A percentile compares a stretch with the other conserved stretches of the same genome.
These are phyloP conservation scores for Panaeolus cyanescens DNA, from an alignment of 768 basidiomycete genomes.

Conservation along the genomic window DNA sequence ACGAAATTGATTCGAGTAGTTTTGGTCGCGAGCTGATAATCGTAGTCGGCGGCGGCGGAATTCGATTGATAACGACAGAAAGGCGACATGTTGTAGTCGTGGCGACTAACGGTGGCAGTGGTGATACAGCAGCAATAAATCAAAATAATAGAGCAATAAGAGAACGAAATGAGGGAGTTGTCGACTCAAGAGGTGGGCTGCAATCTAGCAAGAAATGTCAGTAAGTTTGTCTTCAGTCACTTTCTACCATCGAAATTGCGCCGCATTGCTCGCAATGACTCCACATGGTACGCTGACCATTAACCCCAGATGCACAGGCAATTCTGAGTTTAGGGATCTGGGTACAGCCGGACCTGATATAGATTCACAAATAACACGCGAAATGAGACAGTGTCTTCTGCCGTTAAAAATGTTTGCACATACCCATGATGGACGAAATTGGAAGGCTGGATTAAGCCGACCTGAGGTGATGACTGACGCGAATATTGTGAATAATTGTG, in stretches of 20 bases:
- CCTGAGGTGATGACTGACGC: constrained; percentile 42
- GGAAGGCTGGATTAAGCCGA: constrained; percentile 72
- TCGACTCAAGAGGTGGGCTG: constrained; percentile 3
- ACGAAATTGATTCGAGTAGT: constrained; percentile 36
- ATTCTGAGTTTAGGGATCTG: constrained; percentile 85
- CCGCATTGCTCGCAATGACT: constrained; percentile 87
- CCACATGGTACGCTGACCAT: constrained; percentile 83
- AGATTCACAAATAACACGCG: constrained; percentile 6
- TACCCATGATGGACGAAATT: constrained; percentile 77
- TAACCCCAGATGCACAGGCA: constrained; percentile 69
- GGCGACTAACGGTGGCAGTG: background rate
- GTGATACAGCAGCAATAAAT: constrained; percentile 14
- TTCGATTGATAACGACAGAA: constrained; percentile 14
- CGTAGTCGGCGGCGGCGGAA: constrained; percentile 10
- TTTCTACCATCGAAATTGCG: constrained; percentile 86
- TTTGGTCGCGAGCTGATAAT: constrained; percentile 23
- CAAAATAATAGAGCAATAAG: constrained; percentile 9
- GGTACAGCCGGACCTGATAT: constrained; percentile 60
- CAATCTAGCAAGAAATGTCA: constrained; percentile 12
- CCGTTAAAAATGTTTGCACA: constrained; percentile 18
- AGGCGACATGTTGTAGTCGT: background rate
- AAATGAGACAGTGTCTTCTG: constrained; percentile 2
- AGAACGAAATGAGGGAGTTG: constrained; percentile 1
- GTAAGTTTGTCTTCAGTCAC: constrained; percentile 46
- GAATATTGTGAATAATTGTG: constrained; percentile 44